These are phyloP conservation scores for Buddleja alternifolia DNA, from an alignment of 257 asterid species.

Conservation along the genomic window DNA sequence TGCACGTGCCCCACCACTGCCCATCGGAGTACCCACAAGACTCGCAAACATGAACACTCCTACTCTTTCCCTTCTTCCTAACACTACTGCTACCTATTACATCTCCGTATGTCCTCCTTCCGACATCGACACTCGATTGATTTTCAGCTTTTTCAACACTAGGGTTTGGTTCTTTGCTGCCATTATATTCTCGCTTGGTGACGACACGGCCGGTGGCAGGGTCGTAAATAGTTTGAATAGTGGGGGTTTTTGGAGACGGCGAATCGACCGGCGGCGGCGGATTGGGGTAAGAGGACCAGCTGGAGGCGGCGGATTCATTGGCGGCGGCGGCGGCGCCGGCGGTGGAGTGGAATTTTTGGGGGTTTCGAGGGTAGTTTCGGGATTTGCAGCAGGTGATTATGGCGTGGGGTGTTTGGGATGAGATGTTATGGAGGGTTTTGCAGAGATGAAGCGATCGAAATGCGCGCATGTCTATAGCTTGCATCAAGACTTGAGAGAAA, in stretches of 20 bases:
- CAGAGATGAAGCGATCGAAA: constrained; percentile 51
- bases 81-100: constrained; percentile 45
- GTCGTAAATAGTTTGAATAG: constrained; percentile 55
- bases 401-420: constrained; percentile 31
- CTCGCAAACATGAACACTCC: constrained; percentile 70
- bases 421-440: constrained; percentile 40
- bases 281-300: constrained; percentile 43
- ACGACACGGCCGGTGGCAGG: constrained; percentile 52
- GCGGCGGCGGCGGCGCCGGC: constrained; percentile 34
- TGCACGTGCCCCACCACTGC: constrained; percentile 98
- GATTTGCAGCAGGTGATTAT: constrained; percentile 33
- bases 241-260: constrained; percentile 28
- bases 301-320: constrained; percentile 39
- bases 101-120: constrained; percentile 56
- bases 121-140: constrained; percentile 34
- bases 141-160: constrained; percentile 25
- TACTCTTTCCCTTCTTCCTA: constrained; percentile 67
- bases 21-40: constrained; percentile 80
- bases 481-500: constrained; percentile 33
- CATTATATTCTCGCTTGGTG: constrained; percentile 39
- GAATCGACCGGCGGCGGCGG: constrained; percentile 32
- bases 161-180: constrained; percentile 26
- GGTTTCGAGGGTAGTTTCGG: constrained; percentile 34
- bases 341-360: constrained; percentile 44
- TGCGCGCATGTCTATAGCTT: constrained; percentile 52